A percentile compares a stretch with the other conserved stretches of the same genome.
These are phyloP conservation scores for Arthrobotrys sinensis DNA, from an alignment of 2,329 filamentous ascomycete genomes.

Conservation along the genomic window DNA sequence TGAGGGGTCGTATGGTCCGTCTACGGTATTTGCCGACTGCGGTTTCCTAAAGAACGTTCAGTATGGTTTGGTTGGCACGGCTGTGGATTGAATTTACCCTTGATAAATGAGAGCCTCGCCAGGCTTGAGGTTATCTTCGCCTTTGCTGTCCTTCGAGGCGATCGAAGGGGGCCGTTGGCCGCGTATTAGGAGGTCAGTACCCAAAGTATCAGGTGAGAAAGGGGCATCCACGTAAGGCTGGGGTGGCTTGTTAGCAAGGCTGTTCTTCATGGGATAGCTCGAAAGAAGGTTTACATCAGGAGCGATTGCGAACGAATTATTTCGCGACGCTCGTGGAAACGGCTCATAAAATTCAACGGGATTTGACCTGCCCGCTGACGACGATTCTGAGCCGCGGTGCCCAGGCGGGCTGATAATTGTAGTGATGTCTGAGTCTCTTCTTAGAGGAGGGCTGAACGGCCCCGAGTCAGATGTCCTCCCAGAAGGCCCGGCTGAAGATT, in stretches of 20 bases:
- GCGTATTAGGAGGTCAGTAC: conserved; percentile 33
- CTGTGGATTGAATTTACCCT: conserved; percentile 13
- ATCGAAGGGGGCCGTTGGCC: conserved; percentile 44
- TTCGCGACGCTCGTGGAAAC: conserved; percentile 32
- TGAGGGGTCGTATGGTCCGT: conserved; percentile 45
- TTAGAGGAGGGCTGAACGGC: neutral
- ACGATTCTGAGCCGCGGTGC: conserved; percentile 37
- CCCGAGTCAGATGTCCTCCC: conserved; percentile 11
- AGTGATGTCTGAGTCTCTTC: conserved; percentile 48
- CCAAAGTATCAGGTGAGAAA: conserved; percentile 51
- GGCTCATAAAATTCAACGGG: conserved; percentile 37
- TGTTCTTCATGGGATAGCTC: neutral
- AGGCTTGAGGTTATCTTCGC: conserved; percentile 57
- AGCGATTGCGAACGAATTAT: conserved; percentile 36
- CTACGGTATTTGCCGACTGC: conserved; percentile 30
- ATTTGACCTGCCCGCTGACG: neutral
- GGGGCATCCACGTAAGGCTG: conserved; percentile 47
- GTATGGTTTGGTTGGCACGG: neutral
- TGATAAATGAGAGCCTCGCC: conserved; percentile 50
- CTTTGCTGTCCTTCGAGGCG: conserved; percentile 55
- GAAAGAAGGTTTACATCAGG: conserved; percentile 26
- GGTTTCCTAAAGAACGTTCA: conserved; percentile 12
- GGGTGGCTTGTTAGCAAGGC: conserved; percentile 4
- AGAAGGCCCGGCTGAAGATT: conserved; percentile 45
- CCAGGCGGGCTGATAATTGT: conserved; percentile 29